Base-by-base conservation (phyloP, 1,284 basidiomycete species). In the Melampsora medusae region DNA sequence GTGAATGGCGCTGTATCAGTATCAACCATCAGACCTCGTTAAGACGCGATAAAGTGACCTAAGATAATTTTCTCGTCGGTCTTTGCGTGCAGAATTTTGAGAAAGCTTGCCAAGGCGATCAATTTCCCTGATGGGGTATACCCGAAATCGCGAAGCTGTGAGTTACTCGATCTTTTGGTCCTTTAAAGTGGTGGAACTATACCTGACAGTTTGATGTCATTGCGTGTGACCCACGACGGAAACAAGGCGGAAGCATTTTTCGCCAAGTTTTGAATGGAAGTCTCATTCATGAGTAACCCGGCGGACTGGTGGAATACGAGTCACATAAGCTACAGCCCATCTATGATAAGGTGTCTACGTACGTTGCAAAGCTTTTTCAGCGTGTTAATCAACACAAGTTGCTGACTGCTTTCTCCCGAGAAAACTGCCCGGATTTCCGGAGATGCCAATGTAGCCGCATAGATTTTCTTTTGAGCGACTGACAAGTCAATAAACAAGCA, bases 1-100 rank as follows among this genome's bases (percentile, higher is more conserved):
- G n/a, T 12, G 35, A 65, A 42, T 22, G 19, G 22, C 17, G 31
- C 50, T 60, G 31, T 28, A 53, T 42, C n/a, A 66, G 38, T 38
- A 22, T 35, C 46, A 28, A 31, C 31, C n/a, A 28, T 65, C n/a
- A 25, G 4, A 2, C 25, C 16, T 50, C 17, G 48, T 49, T 62
- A 49, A 33, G 22, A 46, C 28, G 31, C 22, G 17, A 42, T 31
- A 95, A 92, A 67, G 22, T 9, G 48, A 77, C 76, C 67, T 64
- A 97, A 84, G 50, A 97, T 90, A 79, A 93, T 91, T 87, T 97
- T 97, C 83, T 99, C 97, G 49, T 91, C 89, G 0, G 92, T 95
- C 53, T 86, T 85, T 86, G 89, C 79, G 67, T 80, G 80, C 35
- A 98, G 85, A 0, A 85, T 82, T 67, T 86, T 84, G 12, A 99